These are phyloP conservation scores for Verticillium alfalfae DNA, from an alignment of 2,329 filamentous ascomycete genomes.

Conservation along the genomic window DNA sequence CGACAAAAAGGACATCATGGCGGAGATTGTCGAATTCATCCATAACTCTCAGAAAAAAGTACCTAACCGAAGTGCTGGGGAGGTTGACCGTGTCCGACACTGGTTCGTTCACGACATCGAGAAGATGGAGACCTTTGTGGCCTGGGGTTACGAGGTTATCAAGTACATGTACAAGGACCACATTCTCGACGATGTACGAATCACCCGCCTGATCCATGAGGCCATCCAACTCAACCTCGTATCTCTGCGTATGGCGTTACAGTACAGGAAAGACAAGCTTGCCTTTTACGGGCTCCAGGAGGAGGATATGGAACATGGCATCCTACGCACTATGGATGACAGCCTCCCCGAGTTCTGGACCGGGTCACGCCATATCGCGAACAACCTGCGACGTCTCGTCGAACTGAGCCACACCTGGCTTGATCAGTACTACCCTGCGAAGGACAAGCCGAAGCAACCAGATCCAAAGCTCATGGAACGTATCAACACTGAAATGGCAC, in stretches of 20 bases:
- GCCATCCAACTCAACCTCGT: slow-evolving; percentile 62
- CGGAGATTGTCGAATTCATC: slow-evolving; percentile 70
- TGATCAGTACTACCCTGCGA: slow-evolving; percentile 34
- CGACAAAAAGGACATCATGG: slow-evolving; percentile 64
- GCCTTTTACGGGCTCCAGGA: slow-evolving; percentile 66
- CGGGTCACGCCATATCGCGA: slow-evolving; percentile 57
- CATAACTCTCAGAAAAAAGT: slow-evolving; percentile 71
- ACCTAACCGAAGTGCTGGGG: slow-evolving; percentile 57
- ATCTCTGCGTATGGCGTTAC: slow-evolving; percentile 60
- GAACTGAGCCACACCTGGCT: slow-evolving; percentile 54
- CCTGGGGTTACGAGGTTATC: slow-evolving; percentile 73
- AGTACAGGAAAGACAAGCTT: slow-evolving; percentile 68
- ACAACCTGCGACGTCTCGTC: slow-evolving; percentile 55
- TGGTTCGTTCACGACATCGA: slow-evolving; percentile 79
- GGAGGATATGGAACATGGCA: slow-evolving; percentile 61
- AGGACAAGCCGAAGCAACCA: slow-evolving; percentile 22
- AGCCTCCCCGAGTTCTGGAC: slow-evolving; percentile 83
- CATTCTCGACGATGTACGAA: slow-evolving; percentile 45
- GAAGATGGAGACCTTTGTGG: slow-evolving; percentile 67
- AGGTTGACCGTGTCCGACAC: slow-evolving; percentile 74
- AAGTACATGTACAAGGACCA: slow-evolving; percentile 64
- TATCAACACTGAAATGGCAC: slow-evolving; percentile 42
- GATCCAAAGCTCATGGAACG: slow-evolving; percentile 35
- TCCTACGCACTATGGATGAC: slow-evolving; percentile 59
- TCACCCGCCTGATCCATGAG: slow-evolving; percentile 59